Evolutionary conservation across 148 eudicot genomes (phyloP).

Genomic region (Limonium bicolor): DNA sequence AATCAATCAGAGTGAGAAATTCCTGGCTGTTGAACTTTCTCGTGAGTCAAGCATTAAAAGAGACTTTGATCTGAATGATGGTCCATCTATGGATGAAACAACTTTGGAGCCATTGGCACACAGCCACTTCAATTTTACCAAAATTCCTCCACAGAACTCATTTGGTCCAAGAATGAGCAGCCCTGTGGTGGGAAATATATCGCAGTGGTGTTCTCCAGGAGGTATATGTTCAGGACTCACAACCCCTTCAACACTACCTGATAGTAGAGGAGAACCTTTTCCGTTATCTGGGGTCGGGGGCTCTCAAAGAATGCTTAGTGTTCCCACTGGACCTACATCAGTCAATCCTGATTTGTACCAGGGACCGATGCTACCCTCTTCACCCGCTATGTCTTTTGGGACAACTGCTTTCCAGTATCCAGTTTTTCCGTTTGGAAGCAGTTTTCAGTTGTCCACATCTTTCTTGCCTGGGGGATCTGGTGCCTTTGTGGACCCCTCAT

Average conservation of each 20-base stretch:
- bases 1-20: constrained; percentile 5
- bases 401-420: constrained; percentile 51
- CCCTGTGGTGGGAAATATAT: constrained; percentile 7
- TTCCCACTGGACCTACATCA: constrained; percentile 21
- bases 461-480: no score
- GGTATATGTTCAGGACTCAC: constrained; percentile 39
- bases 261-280: constrained; percentile 39
- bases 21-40: neutral
- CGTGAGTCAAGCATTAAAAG: constrained; percentile 30
- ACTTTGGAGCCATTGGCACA: constrained; percentile 14
- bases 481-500: no score
- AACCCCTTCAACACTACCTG: constrained; percentile 44
- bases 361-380: constrained; percentile 61
- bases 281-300: constrained; percentile 33
- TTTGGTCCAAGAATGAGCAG: constrained; percentile 12
- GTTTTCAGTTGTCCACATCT: constrained; percentile 38
- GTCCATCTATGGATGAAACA: constrained; percentile 54
- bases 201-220: constrained; percentile 42
- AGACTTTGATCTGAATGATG: constrained; percentile 73
- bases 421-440: constrained; percentile 53
- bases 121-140: constrained; percentile 24
- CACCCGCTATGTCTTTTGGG: constrained; percentile 51
- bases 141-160: constrained; percentile 19
- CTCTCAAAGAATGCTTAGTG: constrained; percentile 40
- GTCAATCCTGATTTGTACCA: constrained; percentile 41